Evolutionary conservation across 139 green algal genomes (phyloP).

Genomic region (Chlorella sp.): DNA sequence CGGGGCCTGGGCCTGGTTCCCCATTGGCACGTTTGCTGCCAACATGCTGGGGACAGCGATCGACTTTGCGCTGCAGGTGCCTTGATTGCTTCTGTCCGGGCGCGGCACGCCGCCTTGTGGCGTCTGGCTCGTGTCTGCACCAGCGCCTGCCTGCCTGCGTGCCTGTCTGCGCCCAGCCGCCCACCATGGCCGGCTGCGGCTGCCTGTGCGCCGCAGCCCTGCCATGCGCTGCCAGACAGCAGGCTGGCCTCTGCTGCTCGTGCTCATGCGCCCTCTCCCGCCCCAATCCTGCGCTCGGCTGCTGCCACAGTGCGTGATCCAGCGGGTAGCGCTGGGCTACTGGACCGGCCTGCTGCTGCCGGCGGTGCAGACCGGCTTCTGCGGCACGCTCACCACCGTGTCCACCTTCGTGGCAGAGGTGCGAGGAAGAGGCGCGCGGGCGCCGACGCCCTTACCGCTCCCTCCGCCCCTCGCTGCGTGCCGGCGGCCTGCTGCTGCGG

Average conservation of each 20-base stretch:
- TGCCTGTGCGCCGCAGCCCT: too few species aligned
- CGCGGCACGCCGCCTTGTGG: too few species aligned
- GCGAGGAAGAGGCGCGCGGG: too few species aligned
- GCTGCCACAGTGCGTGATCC: conserved; percentile 19
- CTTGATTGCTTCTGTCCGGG: too few species aligned
- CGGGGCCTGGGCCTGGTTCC: conserved; percentile 60
- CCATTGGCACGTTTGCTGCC: conserved; percentile 71
- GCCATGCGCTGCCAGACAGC: too few species aligned
- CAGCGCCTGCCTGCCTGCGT: too few species aligned
- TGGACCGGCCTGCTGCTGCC: conserved; percentile 31
- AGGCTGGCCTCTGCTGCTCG: not conserved
- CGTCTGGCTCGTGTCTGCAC: too few species aligned
- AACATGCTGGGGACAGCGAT: conserved; percentile 68
- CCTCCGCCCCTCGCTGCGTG: too few species aligned
- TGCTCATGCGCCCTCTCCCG: not conserved
- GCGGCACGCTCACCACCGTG: conserved; percentile 77
- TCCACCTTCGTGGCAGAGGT: conserved; percentile 85
- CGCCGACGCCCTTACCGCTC: too few species aligned
- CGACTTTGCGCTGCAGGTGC: conserved; percentile 49
- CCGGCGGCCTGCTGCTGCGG: too few species aligned
- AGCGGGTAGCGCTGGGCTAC: conserved; percentile 27
- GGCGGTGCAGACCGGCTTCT: conserved; percentile 55
- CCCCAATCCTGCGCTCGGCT: not conserved
- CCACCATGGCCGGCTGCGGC: too few species aligned
- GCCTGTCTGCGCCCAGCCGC: too few species aligned